A percentile compares a stretch with the other conserved stretches of the same genome.
phyloP scores from a whole-genome alignment of 164 flowering plant species.

The Aristolochia fimbriata region DNA sequence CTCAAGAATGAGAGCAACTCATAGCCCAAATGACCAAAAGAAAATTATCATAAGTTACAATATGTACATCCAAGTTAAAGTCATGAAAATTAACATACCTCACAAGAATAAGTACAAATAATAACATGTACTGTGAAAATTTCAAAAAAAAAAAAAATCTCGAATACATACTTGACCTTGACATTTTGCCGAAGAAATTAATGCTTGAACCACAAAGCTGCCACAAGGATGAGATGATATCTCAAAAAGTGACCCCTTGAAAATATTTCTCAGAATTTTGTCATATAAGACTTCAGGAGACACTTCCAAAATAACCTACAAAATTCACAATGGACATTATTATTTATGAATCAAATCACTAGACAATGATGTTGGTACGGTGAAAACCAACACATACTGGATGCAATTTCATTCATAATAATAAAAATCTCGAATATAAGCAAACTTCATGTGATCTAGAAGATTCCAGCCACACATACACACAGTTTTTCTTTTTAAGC shows the following conservation, averaged over 20 bases:
- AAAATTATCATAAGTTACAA: too few relatives aligned
- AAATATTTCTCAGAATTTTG: conserved; percentile 49
- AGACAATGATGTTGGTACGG: too few relatives aligned
- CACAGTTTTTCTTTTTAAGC: too few relatives aligned
- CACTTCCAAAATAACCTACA: conserved; percentile 88
- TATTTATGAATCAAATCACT: too few relatives aligned
- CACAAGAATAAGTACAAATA: neutral
- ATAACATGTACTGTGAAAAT: too few relatives aligned
- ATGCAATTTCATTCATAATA: too few relatives aligned
- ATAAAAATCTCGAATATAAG: neutral
- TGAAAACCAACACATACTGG: too few relatives aligned
- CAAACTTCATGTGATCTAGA: neutral
- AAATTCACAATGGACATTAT: conserved; percentile 2
- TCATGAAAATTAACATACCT: neutral
- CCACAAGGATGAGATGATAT: conserved; percentile 68
- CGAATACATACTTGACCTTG: conserved; percentile 54
- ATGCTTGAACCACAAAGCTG: conserved; percentile 81
- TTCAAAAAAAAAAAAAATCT: neutral
- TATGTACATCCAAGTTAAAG: too few relatives aligned
- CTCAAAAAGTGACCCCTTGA: conserved; percentile 49
- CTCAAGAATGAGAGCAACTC: too few relatives aligned
- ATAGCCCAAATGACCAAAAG: too few relatives aligned
- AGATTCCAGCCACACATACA: too few relatives aligned
- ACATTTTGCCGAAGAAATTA: conserved; percentile 55
- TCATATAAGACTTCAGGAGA: conserved; percentile 64